phyloP scores from a whole-genome alignment of 257 asterid genomes.

The Nicotiana knightiana region DNA sequence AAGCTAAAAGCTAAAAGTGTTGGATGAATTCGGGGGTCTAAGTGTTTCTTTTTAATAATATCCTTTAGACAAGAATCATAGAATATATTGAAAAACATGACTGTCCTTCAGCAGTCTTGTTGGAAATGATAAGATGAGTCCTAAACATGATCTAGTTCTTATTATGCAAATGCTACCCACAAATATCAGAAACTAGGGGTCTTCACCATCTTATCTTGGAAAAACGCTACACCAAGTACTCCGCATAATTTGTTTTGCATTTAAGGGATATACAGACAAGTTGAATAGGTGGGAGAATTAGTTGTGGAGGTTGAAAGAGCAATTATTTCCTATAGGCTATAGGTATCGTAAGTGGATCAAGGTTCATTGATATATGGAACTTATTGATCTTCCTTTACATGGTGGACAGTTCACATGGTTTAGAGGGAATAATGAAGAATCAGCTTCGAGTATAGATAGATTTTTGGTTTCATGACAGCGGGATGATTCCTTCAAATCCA shows the following conservation, averaged over 20 bases:
- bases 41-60: background rate
- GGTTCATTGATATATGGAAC: background rate
- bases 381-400: background rate
- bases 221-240: background rate
- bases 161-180: background rate
- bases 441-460: background rate
- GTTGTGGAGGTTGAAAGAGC: background rate
- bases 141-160: background rate
- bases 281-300: background rate
- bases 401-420: background rate
- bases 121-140: background rate
- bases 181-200: background rate
- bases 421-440: background rate
- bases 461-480: background rate
- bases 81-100: background rate
- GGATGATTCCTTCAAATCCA: background rate
- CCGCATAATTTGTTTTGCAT: background rate
- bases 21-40: background rate
- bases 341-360: background rate
- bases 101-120: background rate
- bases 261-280: background rate
- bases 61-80: background rate
- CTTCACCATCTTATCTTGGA: background rate
- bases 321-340: background rate
- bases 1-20: background rate